Evolutionary conservation across 108 stramenopile species (phyloP), one percentile per base, ranked within the genome.

Genomic region (Fistulifera solaris): DNA sequence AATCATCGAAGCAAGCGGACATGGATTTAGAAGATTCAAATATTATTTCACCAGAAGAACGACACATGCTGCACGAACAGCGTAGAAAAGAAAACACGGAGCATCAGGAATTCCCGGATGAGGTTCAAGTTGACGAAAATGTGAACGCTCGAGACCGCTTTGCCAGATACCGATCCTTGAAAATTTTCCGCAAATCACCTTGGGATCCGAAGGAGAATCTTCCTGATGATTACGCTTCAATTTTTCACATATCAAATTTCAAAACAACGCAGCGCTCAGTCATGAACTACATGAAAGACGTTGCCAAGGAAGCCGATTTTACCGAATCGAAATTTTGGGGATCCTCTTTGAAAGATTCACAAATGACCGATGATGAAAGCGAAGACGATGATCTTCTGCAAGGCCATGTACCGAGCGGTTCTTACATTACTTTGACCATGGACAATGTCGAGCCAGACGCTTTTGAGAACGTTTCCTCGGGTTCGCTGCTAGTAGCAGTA

Each of bases 201-300:
- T 99, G 97, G 97, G 93, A 98, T 62, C 89, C 94, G 2, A 92
- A 96, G 62, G 99, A 99, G 71, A 92, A 90, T 65, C 83, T 99
- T 5, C 99, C 99, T 7, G 86, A 85, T 31, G 72, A 80, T 14
- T 99, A 99, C 68, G 93, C 87, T 18, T 80, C 94, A 0, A 74
- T 98, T 25, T 98, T 89, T 70, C 92, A 96, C 53, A 83, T 95
- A 66, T 60, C 68, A 1, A 88, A 72, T 72, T 94, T 93, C 76
- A 81, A 82, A 61, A 80, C 89, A 27, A 85, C 93, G 10, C 83
- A 89, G 74, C 56, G 73, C 18, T 61, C 76, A 39, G 85, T 93
- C 7, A 67, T 93, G 76, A 58, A 54, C 11, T 90, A 92, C 22
- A 74, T 77, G 72, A 75, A 68, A 48, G 89, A 76, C 13, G 56